Evolutionary conservation across 2,329 filamentous ascomycete species (phyloP).

Genomic region (Stachybotrys chlorohalonatus): DNA sequence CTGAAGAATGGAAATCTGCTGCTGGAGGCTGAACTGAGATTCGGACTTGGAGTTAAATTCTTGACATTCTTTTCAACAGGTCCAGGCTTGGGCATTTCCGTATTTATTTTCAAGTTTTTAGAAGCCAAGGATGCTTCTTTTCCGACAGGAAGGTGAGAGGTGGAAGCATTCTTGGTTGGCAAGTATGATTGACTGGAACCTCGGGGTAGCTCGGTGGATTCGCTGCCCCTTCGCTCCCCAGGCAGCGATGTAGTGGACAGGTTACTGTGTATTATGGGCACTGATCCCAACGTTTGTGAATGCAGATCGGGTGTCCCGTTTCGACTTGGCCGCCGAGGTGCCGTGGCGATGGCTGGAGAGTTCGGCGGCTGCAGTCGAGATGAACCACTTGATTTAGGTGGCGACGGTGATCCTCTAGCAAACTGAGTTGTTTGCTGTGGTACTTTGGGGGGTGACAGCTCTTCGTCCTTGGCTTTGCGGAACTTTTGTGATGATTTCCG

Average conservation of each 20-base stretch:
- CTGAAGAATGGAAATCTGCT: slow-evolving; percentile 72
- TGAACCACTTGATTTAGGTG: slow-evolving; percentile 19
- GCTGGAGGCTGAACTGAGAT: slow-evolving; percentile 42
- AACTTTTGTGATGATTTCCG: slow-evolving; percentile 52
- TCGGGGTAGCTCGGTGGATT: slow-evolving; percentile 11
- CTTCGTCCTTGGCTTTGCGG: slow-evolving; percentile 24
- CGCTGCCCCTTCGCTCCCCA: slow-evolving; percentile 35
- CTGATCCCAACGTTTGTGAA: slow-evolving; percentile 39
- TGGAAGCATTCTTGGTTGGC: slow-evolving; percentile 18
- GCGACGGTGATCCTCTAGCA: slow-evolving; percentile 20
- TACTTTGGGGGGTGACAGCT: slow-evolving; percentile 29
- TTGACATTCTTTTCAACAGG: not conserved
- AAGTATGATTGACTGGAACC: not conserved
- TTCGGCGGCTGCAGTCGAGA: slow-evolving; percentile 10
- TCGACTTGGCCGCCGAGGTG: slow-evolving; percentile 56
- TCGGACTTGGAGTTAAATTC: slow-evolving; percentile 44
- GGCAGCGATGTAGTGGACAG: slow-evolving; percentile 39
- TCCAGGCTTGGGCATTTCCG: slow-evolving; percentile 8
- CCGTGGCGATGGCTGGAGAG: slow-evolving; percentile 24
- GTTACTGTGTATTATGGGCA: slow-evolving; percentile 55
- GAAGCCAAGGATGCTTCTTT: slow-evolving; percentile 9
- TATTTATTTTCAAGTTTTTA: slow-evolving; percentile 9
- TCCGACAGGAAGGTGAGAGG: slow-evolving; percentile 17
- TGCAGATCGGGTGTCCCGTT: slow-evolving; percentile 58
- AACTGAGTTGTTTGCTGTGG: slow-evolving; percentile 17